These are phyloP conservation scores for Musa balbisiana DNA, from an alignment of 202 grass and related monocot species.

Conservation along the genomic window DNA sequence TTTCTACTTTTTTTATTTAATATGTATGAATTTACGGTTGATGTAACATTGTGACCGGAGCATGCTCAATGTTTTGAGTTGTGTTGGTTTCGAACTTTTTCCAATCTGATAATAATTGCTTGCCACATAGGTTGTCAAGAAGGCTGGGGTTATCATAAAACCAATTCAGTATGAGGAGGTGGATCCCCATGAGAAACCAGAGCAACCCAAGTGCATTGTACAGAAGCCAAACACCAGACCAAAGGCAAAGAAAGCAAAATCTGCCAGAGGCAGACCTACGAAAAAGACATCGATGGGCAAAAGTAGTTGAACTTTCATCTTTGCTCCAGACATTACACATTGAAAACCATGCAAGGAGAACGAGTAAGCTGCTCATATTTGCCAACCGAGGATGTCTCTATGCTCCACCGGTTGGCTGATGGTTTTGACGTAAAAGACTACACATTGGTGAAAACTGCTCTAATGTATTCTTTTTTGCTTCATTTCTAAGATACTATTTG, in stretches of 20 bases:
- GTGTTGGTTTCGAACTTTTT: background rate
- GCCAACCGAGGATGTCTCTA: too few relatives aligned
- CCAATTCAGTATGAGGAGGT: conserved; percentile 79
- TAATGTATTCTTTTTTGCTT: too few relatives aligned
- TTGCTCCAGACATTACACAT: background rate
- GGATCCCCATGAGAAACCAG: conserved; percentile 54
- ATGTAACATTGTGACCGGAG: too few relatives aligned
- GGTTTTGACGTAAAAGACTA: too few relatives aligned
- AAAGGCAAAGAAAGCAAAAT: conserved; percentile 43
- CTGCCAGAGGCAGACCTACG: background rate
- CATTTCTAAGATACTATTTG: too few relatives aligned
- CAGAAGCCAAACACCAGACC: conserved; percentile 41
- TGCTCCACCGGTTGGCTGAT: too few relatives aligned
- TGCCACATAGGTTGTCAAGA: conserved; percentile 75
- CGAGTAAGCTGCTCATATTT: too few relatives aligned
- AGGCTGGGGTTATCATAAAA: conserved; percentile 66
- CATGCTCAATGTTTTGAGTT: background rate
- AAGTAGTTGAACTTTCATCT: conserved; percentile 2
- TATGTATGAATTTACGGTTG: too few relatives aligned
- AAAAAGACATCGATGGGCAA: conserved; percentile 16
- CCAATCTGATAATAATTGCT: background rate
- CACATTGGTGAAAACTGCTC: too few relatives aligned
- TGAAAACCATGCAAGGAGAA: too few relatives aligned
- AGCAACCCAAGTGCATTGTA: conserved; percentile 59
- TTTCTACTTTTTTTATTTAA: too few relatives aligned